phyloP scores from a whole-genome alignment of 257 asterid genomes.

The Linaria vulgaris region DNA sequence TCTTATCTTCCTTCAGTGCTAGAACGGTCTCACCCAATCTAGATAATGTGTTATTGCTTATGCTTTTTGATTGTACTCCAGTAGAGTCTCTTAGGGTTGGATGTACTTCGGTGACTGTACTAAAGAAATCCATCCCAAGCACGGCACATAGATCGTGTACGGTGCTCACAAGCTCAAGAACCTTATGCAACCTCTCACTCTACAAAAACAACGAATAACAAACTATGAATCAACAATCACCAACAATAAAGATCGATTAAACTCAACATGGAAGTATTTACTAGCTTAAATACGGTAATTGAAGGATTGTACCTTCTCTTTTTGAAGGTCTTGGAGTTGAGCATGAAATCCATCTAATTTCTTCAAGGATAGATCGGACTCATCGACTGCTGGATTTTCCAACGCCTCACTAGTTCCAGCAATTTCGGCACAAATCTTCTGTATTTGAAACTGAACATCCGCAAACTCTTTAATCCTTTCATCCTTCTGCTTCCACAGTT shows the following conservation, averaged over 20 bases:
- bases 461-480: conserved; percentile 78
- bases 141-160: conserved; percentile 72
- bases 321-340: conserved; percentile 91
- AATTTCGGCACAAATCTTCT: conserved; percentile 75
- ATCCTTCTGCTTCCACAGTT: conserved; percentile 80
- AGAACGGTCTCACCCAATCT: conserved; percentile 57
- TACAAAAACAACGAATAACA: conserved; percentile 29
- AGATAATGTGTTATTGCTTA: conserved; percentile 58
- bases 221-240: not conserved
- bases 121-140: conserved; percentile 60
- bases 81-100: conserved; percentile 59
- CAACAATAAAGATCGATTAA: not conserved
- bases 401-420: conserved; percentile 64
- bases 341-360: conserved; percentile 76
- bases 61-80: conserved; percentile 64
- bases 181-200: conserved; percentile 68
- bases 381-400: conserved; percentile 68
- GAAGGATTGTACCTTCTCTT: conserved; percentile 64
- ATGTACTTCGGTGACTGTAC: conserved; percentile 57
- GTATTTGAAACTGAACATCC: conserved; percentile 91
- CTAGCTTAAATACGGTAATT: conserved; percentile 16
- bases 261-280: conserved; percentile 13
- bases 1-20: conserved; percentile 57
- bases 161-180: conserved; percentile 65
- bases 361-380: conserved; percentile 79